Percentiles rank a stretch among this genome's conserved stretches.
Conservation (phyloP, 2,329 filamentous ascomycete species). For the Tolypocladium ovalisporum region DNA sequence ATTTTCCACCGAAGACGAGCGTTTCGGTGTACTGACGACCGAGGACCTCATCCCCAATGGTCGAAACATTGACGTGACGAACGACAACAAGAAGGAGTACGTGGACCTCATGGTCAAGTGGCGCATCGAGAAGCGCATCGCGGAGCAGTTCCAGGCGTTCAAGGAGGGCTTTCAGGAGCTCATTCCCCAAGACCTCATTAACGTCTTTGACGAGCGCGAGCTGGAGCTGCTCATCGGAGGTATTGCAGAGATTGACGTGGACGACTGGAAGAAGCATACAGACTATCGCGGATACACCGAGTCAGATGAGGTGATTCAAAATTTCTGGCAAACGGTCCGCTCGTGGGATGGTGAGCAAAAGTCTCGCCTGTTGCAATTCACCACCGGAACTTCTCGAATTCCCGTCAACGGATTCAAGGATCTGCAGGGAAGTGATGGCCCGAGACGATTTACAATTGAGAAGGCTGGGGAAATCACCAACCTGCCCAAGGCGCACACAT, state of each 20-base stretch:
- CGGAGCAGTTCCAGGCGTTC: constrained; percentile 97
- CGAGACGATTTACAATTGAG: constrained; percentile 92
- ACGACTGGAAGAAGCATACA: constrained; percentile 99
- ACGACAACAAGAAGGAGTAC: constrained; percentile 98
- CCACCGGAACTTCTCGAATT: constrained; percentile 93
- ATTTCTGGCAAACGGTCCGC: constrained; percentile 97
- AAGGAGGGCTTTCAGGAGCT: constrained; percentile 96
- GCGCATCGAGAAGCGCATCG: constrained; percentile 97
- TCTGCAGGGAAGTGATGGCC: constrained; percentile 91
- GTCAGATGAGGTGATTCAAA: constrained; percentile 90
- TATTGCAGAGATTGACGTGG: constrained; percentile 99
- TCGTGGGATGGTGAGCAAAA: constrained; percentile 98
- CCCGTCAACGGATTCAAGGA: constrained; percentile 99
- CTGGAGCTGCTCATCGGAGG: constrained; percentile 92
- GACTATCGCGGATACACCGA: constrained; percentile 98
- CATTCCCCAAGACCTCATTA: constrained; percentile 91
- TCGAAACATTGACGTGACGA: constrained; percentile 87
- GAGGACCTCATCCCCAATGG: constrained; percentile 90
- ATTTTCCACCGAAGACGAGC: constrained; percentile 94
- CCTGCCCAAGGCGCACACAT: constrained; percentile 93
- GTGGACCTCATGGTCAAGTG: constrained; percentile 98
- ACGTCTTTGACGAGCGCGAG: constrained; percentile 97
- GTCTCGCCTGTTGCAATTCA: constrained; percentile 89
- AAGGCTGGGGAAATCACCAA: constrained; percentile 88
- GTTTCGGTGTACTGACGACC: constrained; percentile 87